Evolutionary conservation across 225 moss, liverwort and hornwort species (phyloP), one percentile per base, ranked within the genome.

Genomic region (Sphagnum tenellum): DNA sequence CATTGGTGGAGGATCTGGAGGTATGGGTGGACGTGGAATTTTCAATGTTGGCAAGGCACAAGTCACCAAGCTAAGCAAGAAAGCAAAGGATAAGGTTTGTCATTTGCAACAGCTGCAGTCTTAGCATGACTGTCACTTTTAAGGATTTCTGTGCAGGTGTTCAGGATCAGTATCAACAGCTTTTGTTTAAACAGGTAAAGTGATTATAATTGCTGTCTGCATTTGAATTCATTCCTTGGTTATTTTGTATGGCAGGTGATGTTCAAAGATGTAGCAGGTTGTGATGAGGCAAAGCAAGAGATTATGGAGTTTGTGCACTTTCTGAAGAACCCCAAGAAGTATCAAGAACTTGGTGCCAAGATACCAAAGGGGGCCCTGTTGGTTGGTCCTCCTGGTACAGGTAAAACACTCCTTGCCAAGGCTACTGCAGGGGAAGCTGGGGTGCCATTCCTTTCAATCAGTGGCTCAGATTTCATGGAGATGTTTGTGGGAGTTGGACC

Each of bases 231-330:
- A 29, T 29, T 29, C 29, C 29, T 29, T 29, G 29, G 29, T 29
- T 29, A 29, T 29, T 29, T 29, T 64, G 64, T 9, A 50, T 65
- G 68, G 49, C 85, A 98, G 96, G 81, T 98, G 52, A 93, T 90
- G 92, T 98, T 98, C 50, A 98, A 98, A 74, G 98, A 98, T 53
- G 98, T 98, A 70, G 98, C 98, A 55, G 98, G 98, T 47, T 98
- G 98, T 72, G 98, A 98, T 63, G 98, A 98, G 74, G 98, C 98
- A 64, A 98, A 98, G 60, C 90, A 89, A 76, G 98, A 98, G 73
- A 90, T 98, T 58, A 98, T 98, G 98, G 98, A 98, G 75, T 98
- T 98, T 62, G 98, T 98, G 62, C 98, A 98, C 76, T 98, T 98
- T 60, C 70, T 98, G 81, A 98, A 98, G 80, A 98, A 98, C 56